phyloP scores from a whole-genome alignment of 345 rosid species.

The Salix arbutifolia region DNA sequence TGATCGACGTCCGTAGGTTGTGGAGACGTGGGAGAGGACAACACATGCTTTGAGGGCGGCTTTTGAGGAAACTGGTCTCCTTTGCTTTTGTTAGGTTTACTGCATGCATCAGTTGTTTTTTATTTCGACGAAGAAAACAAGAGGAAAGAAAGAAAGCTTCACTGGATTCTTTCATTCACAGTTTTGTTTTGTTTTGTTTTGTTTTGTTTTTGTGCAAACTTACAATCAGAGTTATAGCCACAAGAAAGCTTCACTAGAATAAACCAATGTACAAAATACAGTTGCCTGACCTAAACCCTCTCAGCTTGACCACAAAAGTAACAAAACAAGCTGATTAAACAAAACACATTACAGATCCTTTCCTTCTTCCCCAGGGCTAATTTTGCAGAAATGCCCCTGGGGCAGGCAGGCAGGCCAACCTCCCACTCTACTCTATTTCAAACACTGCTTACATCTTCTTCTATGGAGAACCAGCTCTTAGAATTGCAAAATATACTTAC shows the following conservation, averaged over 20 bases:
- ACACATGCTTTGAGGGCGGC: no score
- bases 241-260: slow-evolving; percentile 20
- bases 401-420: slow-evolving; percentile 46
- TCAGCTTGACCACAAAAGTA: slow-evolving; percentile 17
- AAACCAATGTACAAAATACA: slow-evolving; percentile 35
- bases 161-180: no score
- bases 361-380: slow-evolving; percentile 8
- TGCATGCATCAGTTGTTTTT: no score
- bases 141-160: no score
- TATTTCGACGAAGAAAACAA: no score
- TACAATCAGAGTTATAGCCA: slow-evolving; percentile 1
- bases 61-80: no score
- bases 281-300: slow-evolving; percentile 27
- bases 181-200: background rate
- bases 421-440: slow-evolving; percentile 27
- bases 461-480: slow-evolving; percentile 21
- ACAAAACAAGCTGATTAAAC: slow-evolving; percentile 18
- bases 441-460: slow-evolving; percentile 17
- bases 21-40: no score
- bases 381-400: slow-evolving; percentile 26
- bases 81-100: no score
- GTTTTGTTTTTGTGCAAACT: background rate
- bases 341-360: slow-evolving; percentile 18
- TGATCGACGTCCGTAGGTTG: no score
- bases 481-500: slow-evolving; percentile 26